Percentiles rank a stretch among this genome's conserved stretches.
phyloP scores from a whole-genome alignment of 192 early-diverging fungal genomes.

The Entomortierella lignicola region DNA sequence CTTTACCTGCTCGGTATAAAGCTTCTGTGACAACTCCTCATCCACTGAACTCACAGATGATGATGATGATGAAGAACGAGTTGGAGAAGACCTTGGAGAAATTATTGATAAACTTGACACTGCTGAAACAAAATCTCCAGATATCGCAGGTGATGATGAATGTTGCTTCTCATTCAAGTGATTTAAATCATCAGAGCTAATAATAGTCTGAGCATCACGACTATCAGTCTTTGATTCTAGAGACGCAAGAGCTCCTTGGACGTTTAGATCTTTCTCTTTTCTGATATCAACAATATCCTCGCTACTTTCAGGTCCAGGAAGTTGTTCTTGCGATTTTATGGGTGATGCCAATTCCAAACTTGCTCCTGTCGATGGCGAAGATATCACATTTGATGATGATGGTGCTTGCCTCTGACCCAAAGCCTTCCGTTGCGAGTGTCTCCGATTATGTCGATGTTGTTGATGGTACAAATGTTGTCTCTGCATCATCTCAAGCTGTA shows the following conservation, averaged over 20 bases:
- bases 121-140: not conserved
- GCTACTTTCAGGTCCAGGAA: not conserved
- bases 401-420: not conserved
- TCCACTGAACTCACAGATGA: not conserved
- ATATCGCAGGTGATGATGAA: no score
- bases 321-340: not conserved
- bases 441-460: slow-evolving; percentile 23
- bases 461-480: slow-evolving; percentile 34
- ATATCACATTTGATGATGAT: not conserved
- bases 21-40: not conserved
- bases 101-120: not conserved
- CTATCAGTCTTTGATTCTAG: slow-evolving; percentile 18
- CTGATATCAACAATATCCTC: not conserved
- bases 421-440: slow-evolving; percentile 15
- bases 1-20: not conserved
- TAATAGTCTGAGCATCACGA: not conserved
- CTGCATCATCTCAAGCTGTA: slow-evolving; percentile 38
- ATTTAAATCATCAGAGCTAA: not conserved
- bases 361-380: no score
- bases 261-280: slow-evolving; percentile 3
- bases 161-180: not conserved
- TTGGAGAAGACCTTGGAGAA: no score
- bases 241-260: slow-evolving; percentile 21
- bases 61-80: no score
- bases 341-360: no score